Percentiles rank a stretch among this genome's conserved stretches.
Evolutionary conservation across 352 stramenopile species (phyloP).

Genomic region (Pythium vanterpoolii): DNA sequence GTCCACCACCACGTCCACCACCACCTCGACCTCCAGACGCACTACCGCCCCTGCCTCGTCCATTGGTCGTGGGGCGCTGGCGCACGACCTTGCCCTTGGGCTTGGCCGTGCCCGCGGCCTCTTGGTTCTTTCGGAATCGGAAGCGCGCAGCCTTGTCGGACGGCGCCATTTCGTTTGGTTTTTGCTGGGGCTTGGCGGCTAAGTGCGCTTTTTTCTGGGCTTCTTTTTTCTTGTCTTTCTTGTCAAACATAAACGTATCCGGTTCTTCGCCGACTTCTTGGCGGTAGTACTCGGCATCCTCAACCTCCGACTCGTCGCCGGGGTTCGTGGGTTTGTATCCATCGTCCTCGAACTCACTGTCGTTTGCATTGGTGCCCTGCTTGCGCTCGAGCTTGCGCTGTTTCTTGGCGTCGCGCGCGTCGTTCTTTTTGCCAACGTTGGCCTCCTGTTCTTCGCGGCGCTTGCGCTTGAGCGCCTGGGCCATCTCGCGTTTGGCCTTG

Average conservation of each 20-base stretch:
- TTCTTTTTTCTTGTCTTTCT: conserved; percentile 58
- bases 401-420: conserved; percentile 77
- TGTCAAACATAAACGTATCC: conserved; percentile 73
- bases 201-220: conserved; percentile 19
- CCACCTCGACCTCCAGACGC: not conserved
- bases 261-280: conserved; percentile 80
- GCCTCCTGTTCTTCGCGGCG: conserved; percentile 86
- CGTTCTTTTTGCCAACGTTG: conserved; percentile 89
- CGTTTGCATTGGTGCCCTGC: conserved; percentile 34
- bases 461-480: conserved; percentile 73
- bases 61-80: conserved; percentile 47
- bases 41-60: conserved; percentile 8
- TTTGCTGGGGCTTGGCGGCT: conserved; percentile 32
- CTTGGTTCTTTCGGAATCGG: conserved; percentile 27
- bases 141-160: conserved; percentile 71
- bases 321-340: conserved; percentile 40
- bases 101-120: not conserved
- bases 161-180: conserved; percentile 52
- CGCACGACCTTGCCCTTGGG: conserved; percentile 62
- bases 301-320: conserved; percentile 59
- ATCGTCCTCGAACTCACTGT: conserved; percentile 38
- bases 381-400: conserved; percentile 66
- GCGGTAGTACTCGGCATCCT: conserved; percentile 82
- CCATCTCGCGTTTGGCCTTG: conserved; percentile 76
- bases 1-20: not conserved